A percentile compares a stretch with the other conserved stretches of the same genome.
phyloP scores from a whole-genome alignment of 164 flowering plant genomes.

The Magnolia changhungtana region DNA sequence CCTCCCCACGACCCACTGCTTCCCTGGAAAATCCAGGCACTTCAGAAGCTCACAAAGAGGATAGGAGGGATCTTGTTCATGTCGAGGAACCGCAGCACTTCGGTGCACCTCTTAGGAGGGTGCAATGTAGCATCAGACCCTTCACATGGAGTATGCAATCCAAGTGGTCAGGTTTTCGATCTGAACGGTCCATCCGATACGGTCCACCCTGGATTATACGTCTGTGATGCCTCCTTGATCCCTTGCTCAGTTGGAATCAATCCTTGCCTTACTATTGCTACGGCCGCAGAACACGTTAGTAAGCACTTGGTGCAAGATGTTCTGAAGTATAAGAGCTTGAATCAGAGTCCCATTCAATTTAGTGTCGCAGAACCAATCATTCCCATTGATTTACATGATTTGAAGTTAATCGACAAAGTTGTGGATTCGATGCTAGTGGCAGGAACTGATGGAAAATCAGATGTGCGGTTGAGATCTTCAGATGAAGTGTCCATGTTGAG shows the following conservation, averaged over 20 bases:
- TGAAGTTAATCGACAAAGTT: conserved; percentile 1
- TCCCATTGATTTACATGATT: neutral
- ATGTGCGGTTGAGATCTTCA: neutral
- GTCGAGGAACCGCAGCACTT: conserved; percentile 50
- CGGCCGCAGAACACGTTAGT: conserved; percentile 50
- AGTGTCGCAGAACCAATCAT: neutral
- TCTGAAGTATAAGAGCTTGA: conserved; percentile 24
- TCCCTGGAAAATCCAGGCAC: conserved; percentile 38
- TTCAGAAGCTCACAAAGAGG: conserved; percentile 49
- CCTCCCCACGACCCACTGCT: conserved; percentile 48
- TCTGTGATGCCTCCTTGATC: conserved; percentile 34
- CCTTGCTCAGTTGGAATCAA: conserved; percentile 33
- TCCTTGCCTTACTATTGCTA: conserved; percentile 49
- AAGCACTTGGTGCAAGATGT: conserved; percentile 41
- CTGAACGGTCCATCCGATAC: conserved; percentile 13
- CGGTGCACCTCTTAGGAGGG: conserved; percentile 68
- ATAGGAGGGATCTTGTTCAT: conserved; percentile 57
- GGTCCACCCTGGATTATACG: conserved; percentile 27
- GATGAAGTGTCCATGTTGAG: neutral
- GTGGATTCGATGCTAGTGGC: conserved; percentile 4
- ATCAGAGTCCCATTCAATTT: conserved; percentile 6
- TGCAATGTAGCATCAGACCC: conserved; percentile 50
- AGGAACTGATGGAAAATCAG: neutral
- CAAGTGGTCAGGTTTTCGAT: conserved; percentile 51
- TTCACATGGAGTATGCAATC: conserved; percentile 51